Evolutionary conservation across 148 eudicot genomes (phyloP).

Genomic region (Rhododendron kiyosumense): DNA sequence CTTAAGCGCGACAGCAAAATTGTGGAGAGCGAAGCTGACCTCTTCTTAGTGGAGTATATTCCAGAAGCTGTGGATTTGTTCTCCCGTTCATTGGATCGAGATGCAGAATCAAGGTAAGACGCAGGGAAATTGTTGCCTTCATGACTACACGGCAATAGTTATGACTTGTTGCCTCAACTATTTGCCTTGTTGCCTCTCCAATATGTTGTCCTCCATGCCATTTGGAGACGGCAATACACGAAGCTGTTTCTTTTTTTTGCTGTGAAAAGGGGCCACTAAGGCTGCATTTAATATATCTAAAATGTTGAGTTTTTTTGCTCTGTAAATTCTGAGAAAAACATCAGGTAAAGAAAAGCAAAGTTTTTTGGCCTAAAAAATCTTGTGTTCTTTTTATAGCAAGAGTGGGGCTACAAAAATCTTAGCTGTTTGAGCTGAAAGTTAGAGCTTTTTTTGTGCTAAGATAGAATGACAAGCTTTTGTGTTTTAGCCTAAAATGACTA

Average conservation of each 20-base stretch:
- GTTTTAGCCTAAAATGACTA: not conserved
- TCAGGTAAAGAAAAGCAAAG: not conserved
- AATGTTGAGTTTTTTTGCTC: not conserved
- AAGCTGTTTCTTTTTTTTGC: not conserved
- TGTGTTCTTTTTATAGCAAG: not conserved
- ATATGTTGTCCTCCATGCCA: not conserved
- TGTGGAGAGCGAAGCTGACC: constrained; percentile 48
- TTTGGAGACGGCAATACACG: not conserved
- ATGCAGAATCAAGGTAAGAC: constrained; percentile 58
- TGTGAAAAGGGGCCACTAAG: not conserved
- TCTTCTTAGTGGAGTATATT: constrained; percentile 58
- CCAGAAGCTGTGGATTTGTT: constrained; percentile 83
- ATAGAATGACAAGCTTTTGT: not conserved
- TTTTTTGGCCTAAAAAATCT: not conserved
- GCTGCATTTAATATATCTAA: not conserved
- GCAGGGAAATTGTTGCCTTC: constrained; percentile 4
- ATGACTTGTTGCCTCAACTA: not conserved
- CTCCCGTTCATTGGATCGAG: constrained; percentile 49
- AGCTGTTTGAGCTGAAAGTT: not conserved
- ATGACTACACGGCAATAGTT: not conserved
- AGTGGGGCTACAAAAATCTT: not conserved
- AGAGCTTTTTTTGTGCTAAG: not conserved
- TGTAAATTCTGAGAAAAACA: not conserved
- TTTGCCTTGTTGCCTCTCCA: not conserved
- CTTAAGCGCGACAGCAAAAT: constrained; percentile 68